Percentiles rank a stretch among this genome's conserved stretches.
Evolutionary conservation across 148 eudicot species (phyloP).

Genomic region (Chenopodium quinoa): DNA sequence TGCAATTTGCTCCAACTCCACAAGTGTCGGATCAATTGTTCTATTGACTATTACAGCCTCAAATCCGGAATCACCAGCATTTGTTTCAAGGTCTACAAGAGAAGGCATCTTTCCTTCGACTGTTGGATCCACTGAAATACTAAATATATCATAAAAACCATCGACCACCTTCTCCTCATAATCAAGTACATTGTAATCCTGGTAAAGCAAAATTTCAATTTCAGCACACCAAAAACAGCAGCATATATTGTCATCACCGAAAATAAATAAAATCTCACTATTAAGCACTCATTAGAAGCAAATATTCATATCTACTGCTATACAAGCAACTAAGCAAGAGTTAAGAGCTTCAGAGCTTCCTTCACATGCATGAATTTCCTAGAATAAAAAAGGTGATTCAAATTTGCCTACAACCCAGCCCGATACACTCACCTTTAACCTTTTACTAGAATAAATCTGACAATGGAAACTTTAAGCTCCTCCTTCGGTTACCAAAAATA

Average conservation of each 20-base stretch:
- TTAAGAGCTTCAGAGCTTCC: neutral
- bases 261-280: neutral
- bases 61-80: constrained; percentile 65
- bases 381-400: neutral
- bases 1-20: constrained; percentile 89
- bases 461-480: neutral
- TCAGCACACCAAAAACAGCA: constrained; percentile 14
- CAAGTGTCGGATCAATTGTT: constrained; percentile 74
- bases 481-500: neutral
- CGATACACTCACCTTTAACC: neutral
- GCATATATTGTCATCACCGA: neutral
- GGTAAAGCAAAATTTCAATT: constrained; percentile 24
- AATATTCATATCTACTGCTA: neutral
- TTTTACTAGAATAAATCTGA: neutral
- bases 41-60: constrained; percentile 87
- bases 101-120: constrained; percentile 81
- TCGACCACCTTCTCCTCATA: constrained; percentile 90
- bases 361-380: neutral
- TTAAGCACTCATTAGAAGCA: neutral
- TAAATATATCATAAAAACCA: constrained; percentile 91
- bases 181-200: constrained; percentile 91
- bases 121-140: constrained; percentile 61
- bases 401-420: neutral
- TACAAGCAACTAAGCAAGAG: neutral
- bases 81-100: constrained; percentile 74